Conservation (phyloP, 176 grass and related monocot genomes). For the Aegilops longissima region DNA sequence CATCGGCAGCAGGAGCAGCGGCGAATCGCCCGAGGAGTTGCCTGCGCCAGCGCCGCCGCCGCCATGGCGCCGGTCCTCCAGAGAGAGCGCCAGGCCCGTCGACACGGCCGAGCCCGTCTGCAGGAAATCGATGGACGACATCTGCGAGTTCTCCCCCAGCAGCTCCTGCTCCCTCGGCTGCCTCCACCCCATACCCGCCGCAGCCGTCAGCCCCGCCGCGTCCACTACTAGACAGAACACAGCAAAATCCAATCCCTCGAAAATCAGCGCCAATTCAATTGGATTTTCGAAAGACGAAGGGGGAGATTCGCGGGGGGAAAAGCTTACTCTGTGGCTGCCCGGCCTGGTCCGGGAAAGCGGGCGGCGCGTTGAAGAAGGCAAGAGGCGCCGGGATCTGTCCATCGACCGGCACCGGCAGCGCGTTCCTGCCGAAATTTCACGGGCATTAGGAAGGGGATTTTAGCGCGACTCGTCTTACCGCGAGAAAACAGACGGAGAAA, state of each 20-base stretch:
- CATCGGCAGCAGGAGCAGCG: conserved; percentile 76
- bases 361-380: conserved; percentile 64
- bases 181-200: conserved; percentile 69
- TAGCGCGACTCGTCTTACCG: conserved; percentile 5
- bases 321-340: conserved; percentile 66
- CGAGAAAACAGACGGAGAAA: neutral
- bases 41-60: conserved; percentile 49
- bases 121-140: conserved; percentile 97
- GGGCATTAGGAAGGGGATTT: conserved; percentile 39
- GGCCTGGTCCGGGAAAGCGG: conserved; percentile 76
- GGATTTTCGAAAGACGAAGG: neutral
- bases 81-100: conserved; percentile 78
- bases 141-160: conserved; percentile 95
- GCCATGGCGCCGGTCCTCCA: conserved; percentile 78
- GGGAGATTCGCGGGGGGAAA: neutral
- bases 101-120: conserved; percentile 97
- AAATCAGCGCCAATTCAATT: conserved; percentile 38
- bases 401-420: conserved; percentile 73
- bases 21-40: conserved; percentile 84
- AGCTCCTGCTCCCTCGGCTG: conserved; percentile 92
- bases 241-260: conserved; percentile 12
- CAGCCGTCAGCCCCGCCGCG: conserved; percentile 62
- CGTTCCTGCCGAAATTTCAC: conserved; percentile 53
- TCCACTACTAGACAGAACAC: conserved; percentile 57
- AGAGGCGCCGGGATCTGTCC: conserved; percentile 77